Base-by-base conservation (phyloP, 2,329 filamentous ascomycete genomes). In the Nannizzia gypsea region DNA sequence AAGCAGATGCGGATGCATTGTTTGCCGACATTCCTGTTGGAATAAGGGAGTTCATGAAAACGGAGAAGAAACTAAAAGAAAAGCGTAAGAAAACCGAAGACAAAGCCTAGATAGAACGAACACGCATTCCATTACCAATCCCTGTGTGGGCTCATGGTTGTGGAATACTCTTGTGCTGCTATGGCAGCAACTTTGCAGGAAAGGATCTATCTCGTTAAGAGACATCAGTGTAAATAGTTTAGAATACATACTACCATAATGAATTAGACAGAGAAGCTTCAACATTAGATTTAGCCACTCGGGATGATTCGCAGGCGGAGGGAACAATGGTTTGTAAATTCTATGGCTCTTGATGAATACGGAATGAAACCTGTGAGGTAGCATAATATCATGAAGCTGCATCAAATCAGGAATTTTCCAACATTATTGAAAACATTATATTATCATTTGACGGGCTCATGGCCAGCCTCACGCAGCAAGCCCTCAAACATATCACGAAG, bases 41-140 rank as follows among this genome's bases (percentile, higher is more conserved):
- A 0, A 96, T 99, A 65, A 80, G 89, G 63, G 92, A 96, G 72
- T 99, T 99, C 69, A 97, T 99, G 92, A 90, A 87, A 77, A 90
- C 87, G 62, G 93, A 99, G 77, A 97, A 97, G 81, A 86, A 79
- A 72, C 73, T 99, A 62, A 92, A 89, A 73, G 80, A 88, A 72
- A 87, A 83, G 72, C 88, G 48, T 91, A 70, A 72, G 76, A 67
- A 74, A 78, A 57, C 6, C 11, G 83, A 52, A 24, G 48, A 31
- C n/a, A 52, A 24, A 46, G n/a, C 48, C 11, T 52, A 52, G 48
- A 13, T 31, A 31, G 3, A 11, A 3, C 9, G 13, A 36, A 36
- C 31, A 36, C 31, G 31, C 31, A 36, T 36, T 36, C 31, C 31
- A 36, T 8, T 36, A 11, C 31, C 31, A 11, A 11, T 11, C 4